These are phyloP conservation scores for Neofusicoccum parvum DNA, from an alignment of 2,329 filamentous ascomycete genomes.

Conservation along the genomic window DNA sequence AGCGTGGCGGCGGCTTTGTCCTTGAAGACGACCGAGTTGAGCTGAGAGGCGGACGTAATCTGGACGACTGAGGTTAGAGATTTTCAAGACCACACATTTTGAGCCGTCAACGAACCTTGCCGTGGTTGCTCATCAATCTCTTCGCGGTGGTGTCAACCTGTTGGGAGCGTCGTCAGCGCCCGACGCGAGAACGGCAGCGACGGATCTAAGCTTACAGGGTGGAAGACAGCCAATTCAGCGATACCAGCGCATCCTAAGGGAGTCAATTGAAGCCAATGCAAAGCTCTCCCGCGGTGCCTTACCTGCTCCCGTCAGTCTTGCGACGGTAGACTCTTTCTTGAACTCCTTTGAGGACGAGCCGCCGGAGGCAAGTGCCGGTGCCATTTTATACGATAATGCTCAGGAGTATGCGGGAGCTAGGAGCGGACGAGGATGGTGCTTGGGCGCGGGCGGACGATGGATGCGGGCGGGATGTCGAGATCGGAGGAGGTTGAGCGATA, in stretches of 20 bases:
- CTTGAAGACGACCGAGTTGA: constrained; percentile 94
- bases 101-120: constrained; percentile 54
- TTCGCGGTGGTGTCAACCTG: constrained; percentile 98
- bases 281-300: constrained; percentile 31
- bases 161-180: constrained; percentile 31
- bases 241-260: constrained; percentile 82
- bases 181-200: constrained; percentile 22
- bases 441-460: not conserved
- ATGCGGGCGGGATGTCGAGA: not conserved
- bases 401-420: constrained; percentile 5
- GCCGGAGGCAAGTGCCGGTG: constrained; percentile 24
- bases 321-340: constrained; percentile 86
- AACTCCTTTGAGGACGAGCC: constrained; percentile 57
- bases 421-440: not conserved
- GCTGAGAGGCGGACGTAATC: constrained; percentile 60
- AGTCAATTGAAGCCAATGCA: constrained; percentile 23
- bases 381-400: constrained; percentile 1
- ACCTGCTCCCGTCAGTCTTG: constrained; percentile 92
- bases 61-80: not conserved
- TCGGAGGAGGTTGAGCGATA: constrained; percentile 20
- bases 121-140: constrained; percentile 98
- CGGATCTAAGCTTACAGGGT: constrained; percentile 62
- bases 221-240: constrained; percentile 89
- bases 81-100: constrained; percentile 35
- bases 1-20: constrained; percentile 74